Base-by-base conservation (phyloP, 441 rosid species). In the Pelargonium exstipulatum region DNA sequence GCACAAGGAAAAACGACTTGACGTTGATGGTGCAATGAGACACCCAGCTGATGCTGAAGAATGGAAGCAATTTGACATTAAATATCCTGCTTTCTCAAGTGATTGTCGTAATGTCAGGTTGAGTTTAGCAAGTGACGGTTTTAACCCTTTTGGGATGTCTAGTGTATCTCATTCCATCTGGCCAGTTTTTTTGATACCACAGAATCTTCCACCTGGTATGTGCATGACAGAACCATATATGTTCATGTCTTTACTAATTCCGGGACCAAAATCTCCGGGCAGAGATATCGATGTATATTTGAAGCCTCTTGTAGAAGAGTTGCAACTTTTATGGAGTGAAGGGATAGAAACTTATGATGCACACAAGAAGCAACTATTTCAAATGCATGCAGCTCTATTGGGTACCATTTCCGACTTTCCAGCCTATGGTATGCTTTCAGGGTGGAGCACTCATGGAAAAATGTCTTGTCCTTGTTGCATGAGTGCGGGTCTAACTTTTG, bases 101-200 rank as follows among this genome's bases (percentile, higher is more conserved):
- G 35, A 64, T 16, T 12, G 69, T 26, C 68, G 9, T 1, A 65
- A 71, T 32, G 53, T 71, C 26, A 9, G 61, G 0, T 7, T 70
- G 1, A n/a, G 32, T 9, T 35, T 71, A 10, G 29, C 74, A 3
- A 49, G 17, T 18, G 53, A 71, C 53, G 74, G 69, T 0, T 71
- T 55, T 65, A 71, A 71, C 14, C 69, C 65, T 4, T 65, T 71
- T 18, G 5, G 65, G 4, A 35, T 16, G 2, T 17, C 45, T 26
- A 42, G 5, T 45, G 5, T 62, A 2, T 7, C 37, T 2, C 48
- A 72, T 58, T 46, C 63, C 18, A 66, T 62, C 2, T 43, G 71
- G 26, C 46, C 26, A 9, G 67, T 66, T 6, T 1, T 72, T 3
- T 10, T 72, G 10, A 18, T 65, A 0, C 58, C 57, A 5, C 65